Evolutionary conservation across 352 stramenopile species (phyloP).

Genomic region (Globisporangium ultimum): DNA sequence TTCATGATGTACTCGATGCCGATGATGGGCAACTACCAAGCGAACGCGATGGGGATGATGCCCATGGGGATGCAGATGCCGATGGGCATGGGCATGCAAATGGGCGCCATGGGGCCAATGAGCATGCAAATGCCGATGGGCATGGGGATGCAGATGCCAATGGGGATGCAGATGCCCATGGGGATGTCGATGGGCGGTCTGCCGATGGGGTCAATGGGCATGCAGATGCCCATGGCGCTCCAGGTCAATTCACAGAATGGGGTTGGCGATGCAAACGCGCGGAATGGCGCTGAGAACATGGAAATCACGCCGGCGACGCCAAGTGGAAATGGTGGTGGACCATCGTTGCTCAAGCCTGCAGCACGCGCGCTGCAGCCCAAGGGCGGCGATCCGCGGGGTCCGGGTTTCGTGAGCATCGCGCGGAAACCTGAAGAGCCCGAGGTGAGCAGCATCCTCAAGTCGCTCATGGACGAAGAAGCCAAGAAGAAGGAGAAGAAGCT

Average conservation of each 20-base stretch:
- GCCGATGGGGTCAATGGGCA: constrained; percentile 40
- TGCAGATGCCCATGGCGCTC: constrained; percentile 40
- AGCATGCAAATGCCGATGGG: constrained; percentile 31
- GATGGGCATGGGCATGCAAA: constrained; percentile 34
- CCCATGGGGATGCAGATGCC: constrained; percentile 28
- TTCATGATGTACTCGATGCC: constrained; percentile 84
- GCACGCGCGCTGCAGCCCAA: constrained; percentile 41
- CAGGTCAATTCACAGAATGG: constrained; percentile 30
- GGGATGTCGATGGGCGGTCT: constrained; percentile 14
- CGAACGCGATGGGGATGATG: constrained; percentile 39
- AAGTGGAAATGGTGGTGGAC: constrained; percentile 5
- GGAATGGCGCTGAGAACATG: not conserved
- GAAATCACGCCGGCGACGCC: not conserved
- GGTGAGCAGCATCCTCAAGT: constrained; percentile 85
- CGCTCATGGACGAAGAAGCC: constrained; percentile 83
- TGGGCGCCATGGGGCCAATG: constrained; percentile 13
- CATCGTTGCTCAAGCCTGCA: constrained; percentile 25
- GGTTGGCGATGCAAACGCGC: constrained; percentile 22
- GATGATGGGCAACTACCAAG: constrained; percentile 69
- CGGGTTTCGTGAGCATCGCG: constrained; percentile 74
- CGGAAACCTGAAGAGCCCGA: constrained; percentile 76
- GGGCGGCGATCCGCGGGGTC: constrained; percentile 10
- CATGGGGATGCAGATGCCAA: constrained; percentile 21
- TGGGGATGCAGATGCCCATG: constrained; percentile 16
- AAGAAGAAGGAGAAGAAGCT: constrained; percentile 90